These are phyloP conservation scores for Rachicladosporium sp. DNA, from an alignment of 2,329 filamentous ascomycete species.

Conservation along the genomic window DNA sequence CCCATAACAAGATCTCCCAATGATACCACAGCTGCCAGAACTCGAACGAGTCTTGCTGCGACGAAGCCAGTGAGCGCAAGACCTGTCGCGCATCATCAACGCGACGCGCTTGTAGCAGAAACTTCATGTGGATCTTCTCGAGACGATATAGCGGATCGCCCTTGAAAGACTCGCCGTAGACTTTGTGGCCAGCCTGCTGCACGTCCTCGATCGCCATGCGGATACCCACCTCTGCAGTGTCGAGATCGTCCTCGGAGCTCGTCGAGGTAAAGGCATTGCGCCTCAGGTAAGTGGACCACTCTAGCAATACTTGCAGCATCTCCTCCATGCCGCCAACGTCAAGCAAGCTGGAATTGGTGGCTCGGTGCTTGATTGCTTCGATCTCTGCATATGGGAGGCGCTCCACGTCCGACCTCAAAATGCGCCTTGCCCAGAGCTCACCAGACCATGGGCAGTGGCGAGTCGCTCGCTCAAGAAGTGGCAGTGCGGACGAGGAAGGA, in stretches of 20 bases:
- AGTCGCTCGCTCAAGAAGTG: slow-evolving; percentile 68
- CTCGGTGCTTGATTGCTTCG: slow-evolving; percentile 80
- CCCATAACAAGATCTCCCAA: slow-evolving; percentile 75
- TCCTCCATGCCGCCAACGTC: slow-evolving; percentile 79
- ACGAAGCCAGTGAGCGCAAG: slow-evolving; percentile 57
- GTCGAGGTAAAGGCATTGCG: slow-evolving; percentile 66
- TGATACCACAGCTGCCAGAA: slow-evolving; percentile 90
- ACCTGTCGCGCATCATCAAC: slow-evolving; percentile 63
- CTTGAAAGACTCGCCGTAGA: slow-evolving; percentile 62
- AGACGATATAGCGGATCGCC: slow-evolving; percentile 84
- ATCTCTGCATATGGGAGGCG: slow-evolving; percentile 66
- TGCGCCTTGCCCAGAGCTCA: slow-evolving; percentile 76
- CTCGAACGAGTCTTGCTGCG: slow-evolving; percentile 67
- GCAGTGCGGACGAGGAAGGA: slow-evolving; percentile 37
- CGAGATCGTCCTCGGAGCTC: slow-evolving; percentile 64
- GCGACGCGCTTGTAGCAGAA: slow-evolving; percentile 70
- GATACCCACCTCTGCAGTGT: slow-evolving; percentile 83
- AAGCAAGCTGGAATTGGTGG: slow-evolving; percentile 72
- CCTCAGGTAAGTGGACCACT: slow-evolving; percentile 90
- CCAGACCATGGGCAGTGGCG: slow-evolving; percentile 91
- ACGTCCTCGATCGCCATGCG: slow-evolving; percentile 77
- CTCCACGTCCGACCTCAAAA: slow-evolving; percentile 72
- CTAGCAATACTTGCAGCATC: slow-evolving; percentile 78
- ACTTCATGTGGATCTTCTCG: slow-evolving; percentile 85
- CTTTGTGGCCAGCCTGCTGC: slow-evolving; percentile 60